Evolutionary conservation across 495 filamentous ascomycete genomes (phyloP), one percentile per base, ranked within the genome.

Genomic region (Lasiosphaeria ovina): DNA sequence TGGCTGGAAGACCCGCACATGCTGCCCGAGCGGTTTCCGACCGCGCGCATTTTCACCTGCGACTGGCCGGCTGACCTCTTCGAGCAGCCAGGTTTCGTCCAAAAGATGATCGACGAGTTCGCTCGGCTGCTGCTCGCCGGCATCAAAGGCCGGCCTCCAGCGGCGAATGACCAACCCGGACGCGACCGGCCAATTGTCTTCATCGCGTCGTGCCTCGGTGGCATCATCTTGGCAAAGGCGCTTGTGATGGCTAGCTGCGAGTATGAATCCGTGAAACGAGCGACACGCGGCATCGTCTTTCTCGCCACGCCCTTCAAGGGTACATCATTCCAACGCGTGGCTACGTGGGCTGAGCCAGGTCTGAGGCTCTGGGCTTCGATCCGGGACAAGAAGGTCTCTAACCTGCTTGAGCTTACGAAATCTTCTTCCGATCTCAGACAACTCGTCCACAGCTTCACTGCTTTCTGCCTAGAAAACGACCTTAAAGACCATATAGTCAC

Each of bases 141-240:
- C 24, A 24, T 24, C 24, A 24, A 24, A 24, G 24, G 24, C 24
- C 24, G 24, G 24, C 24, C 24, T 24, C 24, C 24, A 24, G 24
- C 24, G 2, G 24, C 24, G 24, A 24, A 24, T 2, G 24, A 24
- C 24, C 24, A 24, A 24, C 24, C 24, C 24, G 24, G 24, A 24
- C 24, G 24, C 24, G 24, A 24, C 24, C 24, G 24, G 24, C 24
- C 24, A 24, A 24, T 24, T 24, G 24, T 24, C 24, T 74, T 74
- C 62, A 70, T 74, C 53, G 70, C 70, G 3, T 74, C 72, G 34
- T 74, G 72, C 59, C 63, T 74, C 36, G 70, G 72, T 3, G 72
- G 72, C 10, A 58, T 74, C 55, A 55, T 73, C 61, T 57, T 74
- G 60, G 63, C 58, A 35, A 63, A 68, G 63, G 68, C 72, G 48